Evolutionary conservation across 306 rosid species (phyloP).

Genomic region (Senna tora): DNA sequence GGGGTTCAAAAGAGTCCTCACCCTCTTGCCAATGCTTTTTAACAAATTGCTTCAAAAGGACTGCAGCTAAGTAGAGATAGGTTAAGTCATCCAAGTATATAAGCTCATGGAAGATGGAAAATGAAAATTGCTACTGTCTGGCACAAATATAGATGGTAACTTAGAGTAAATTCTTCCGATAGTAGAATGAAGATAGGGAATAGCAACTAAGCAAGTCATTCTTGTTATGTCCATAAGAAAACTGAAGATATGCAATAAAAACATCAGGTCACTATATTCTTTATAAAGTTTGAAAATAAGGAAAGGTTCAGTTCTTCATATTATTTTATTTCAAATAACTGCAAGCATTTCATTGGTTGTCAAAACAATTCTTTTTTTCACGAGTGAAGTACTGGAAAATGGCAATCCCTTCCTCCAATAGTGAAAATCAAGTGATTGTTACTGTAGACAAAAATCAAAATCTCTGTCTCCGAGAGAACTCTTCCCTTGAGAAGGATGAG

Average conservation of each 20-base stretch:
- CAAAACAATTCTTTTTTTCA: slow-evolving; percentile 14
- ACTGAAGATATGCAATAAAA: background rate
- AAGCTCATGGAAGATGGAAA: slow-evolving; percentile 32
- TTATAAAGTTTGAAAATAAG: slow-evolving; percentile 16
- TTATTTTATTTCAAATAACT: slow-evolving; percentile 13
- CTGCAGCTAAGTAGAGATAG: slow-evolving; percentile 86
- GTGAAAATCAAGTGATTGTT: slow-evolving; percentile 16
- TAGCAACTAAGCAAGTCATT: slow-evolving; percentile 28
- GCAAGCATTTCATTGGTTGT: slow-evolving; percentile 8
- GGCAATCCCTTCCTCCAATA: slow-evolving; percentile 25
- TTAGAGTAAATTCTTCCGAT: slow-evolving; percentile 21
- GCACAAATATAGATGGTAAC: slow-evolving; percentile 26
- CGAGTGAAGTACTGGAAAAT: background rate
- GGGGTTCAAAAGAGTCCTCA: slow-evolving; percentile 86
- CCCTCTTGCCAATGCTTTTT: slow-evolving; percentile 94
- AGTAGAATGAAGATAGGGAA: slow-evolving; percentile 13
- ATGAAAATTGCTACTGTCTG: slow-evolving; percentile 4
- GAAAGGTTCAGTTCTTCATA: slow-evolving; percentile 23
- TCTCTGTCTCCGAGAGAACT: background rate
- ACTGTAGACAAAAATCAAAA: slow-evolving; percentile 11
- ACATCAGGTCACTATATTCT: slow-evolving; percentile 12
- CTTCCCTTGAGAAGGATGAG: slow-evolving; percentile 8
- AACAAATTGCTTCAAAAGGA: slow-evolving; percentile 89
- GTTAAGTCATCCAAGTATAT: slow-evolving; percentile 63
- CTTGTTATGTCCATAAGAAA: slow-evolving; percentile 10